Base-by-base conservation (phyloP, 1,139 yeast species). In the Pichia sp. region DNA sequence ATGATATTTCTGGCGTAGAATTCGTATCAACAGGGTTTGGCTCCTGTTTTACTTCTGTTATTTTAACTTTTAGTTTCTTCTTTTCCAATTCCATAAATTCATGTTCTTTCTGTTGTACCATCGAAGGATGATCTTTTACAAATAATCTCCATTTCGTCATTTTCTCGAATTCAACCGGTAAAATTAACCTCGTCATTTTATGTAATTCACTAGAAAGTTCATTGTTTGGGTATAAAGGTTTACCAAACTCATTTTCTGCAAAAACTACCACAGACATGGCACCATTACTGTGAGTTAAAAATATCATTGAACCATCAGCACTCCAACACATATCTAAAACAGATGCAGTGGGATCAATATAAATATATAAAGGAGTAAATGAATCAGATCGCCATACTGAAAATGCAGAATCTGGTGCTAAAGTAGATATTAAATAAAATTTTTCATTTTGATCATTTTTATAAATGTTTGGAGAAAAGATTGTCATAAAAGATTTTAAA, bases 371-470 rank as follows among this genome's bases (percentile, higher is more conserved):
- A 0, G 98, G 98, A 29, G 84, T 70, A 34, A 80, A 78, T 41
- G 78, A 74, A 25, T 80, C 68, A 1, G 96, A 84, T 59, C 85
- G 87, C 98, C 98, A 92, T 6, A 92, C 73, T 0, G 87, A 85
- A 35, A 92, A 65, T 0, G 90, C 76, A 49, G 81, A 82, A 59
- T 89, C 96, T 26, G 83, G 75, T 1, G 97, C 96, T 0, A 94
- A 86, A 4, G 96, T 82, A 0, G 97, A 97, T 34, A 90, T 65
- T 23, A 90, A 71, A 46, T 83, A 81, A 57, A 71, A 74, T 2
- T 56, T 50, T 30, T 52, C 50, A 16, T 42, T 48, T 8, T 75
- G 55, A 9, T 61, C 59, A 3, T 87, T 84, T 45, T 64, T 63
- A 16, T 77, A 76, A 5, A 77, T 76, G 50, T 75, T 77, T 48